Evolutionary conservation across 1,284 basidiomycete species (phyloP), one percentile per base, ranked within the genome.

Genomic region (Trichosporon inkin): DNA sequence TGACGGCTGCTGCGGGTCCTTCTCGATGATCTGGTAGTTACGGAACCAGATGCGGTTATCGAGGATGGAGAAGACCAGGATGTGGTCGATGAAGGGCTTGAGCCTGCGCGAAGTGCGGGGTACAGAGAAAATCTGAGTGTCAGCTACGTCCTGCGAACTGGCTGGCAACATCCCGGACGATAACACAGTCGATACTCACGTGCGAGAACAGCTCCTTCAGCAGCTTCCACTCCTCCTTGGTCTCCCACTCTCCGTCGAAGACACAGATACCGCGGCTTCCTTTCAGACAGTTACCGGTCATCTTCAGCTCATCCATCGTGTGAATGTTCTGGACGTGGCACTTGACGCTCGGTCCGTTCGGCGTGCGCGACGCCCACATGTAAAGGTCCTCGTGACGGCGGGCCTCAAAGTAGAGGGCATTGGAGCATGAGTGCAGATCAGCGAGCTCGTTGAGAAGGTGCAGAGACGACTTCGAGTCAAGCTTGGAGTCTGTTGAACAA

Each of bases 261-360:
- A 89, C 91, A 63, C 98, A 81, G 57, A 99, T 81, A 1, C 94
- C 95, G 57, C 96, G 82, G 68, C 89, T 91, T 14, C 96, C 96
- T 80, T 97, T 97, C 68, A 99, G 80, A 78, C 96, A 99, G 78
- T 99, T 99, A 22, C 96, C 96, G 3, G 94, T 97, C 94, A 99
- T 92, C 81, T 99, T 99, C 69, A 99, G 83, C 79, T 99, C 96
- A 80, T 99, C 96, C 96, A 99, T 99, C 40, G 96, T 99, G 78
- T 99, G 96, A 60, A 97, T 84, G 78, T 99, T 99, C 78, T 98
- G 93, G 19, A 98, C 92, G 73, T 98, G 95, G 82, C 98, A 85
- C 78, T 98, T 98, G 76, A 95, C 88, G 68, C 88, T 92, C 7
- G 96, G 96, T 1, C 96, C 96, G 74, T 99, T 99, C 19, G 96